A percentile compares a stretch with the other conserved stretches of the same genome.
Conservation (phyloP, 1,284 basidiomycete species). For the Ceratobasidium sp. region DNA sequence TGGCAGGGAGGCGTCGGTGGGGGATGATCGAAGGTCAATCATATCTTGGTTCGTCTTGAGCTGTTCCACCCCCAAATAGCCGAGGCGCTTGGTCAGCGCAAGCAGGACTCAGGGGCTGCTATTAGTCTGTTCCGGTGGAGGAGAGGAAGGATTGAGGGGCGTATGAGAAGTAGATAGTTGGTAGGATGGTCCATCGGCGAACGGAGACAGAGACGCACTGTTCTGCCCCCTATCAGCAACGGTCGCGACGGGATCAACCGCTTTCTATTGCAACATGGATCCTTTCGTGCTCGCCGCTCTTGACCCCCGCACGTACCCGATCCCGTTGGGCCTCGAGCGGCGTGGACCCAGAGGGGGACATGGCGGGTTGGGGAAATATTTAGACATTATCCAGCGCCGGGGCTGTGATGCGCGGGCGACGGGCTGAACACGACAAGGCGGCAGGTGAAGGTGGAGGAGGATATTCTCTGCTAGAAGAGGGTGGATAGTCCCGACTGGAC, state of each 20-base stretch:
- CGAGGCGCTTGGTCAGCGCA: constrained; percentile 11
- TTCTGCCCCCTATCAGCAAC: not conserved
- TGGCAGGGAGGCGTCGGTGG: not conserved
- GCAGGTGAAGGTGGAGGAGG: too few species aligned
- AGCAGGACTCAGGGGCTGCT: constrained; percentile 21
- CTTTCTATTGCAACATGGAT: too few species aligned
- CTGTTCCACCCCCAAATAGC: constrained; percentile 6
- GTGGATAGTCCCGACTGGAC: too few species aligned
- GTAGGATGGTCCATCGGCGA: constrained; percentile 3
- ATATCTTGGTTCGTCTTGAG: not conserved
- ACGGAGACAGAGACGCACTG: constrained; percentile 8
- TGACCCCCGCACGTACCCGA: too few species aligned
- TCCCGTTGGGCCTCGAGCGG: too few species aligned
- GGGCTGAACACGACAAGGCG: too few species aligned
- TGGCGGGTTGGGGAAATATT: not conserved
- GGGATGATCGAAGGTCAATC: not conserved
- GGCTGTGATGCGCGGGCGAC: too few species aligned
- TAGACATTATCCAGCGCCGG: too few species aligned
- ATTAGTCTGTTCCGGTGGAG: not conserved
- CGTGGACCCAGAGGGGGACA: not conserved
- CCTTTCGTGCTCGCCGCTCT: too few species aligned
- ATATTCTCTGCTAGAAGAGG: too few species aligned
- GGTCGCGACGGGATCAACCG: not conserved
- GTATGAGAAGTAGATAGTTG: constrained; percentile 6
- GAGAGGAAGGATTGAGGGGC: not conserved